Conservation (phyloP, 371 early-diverging fungal genomes). For the Batrachochytrium dendrobatidis region DNA sequence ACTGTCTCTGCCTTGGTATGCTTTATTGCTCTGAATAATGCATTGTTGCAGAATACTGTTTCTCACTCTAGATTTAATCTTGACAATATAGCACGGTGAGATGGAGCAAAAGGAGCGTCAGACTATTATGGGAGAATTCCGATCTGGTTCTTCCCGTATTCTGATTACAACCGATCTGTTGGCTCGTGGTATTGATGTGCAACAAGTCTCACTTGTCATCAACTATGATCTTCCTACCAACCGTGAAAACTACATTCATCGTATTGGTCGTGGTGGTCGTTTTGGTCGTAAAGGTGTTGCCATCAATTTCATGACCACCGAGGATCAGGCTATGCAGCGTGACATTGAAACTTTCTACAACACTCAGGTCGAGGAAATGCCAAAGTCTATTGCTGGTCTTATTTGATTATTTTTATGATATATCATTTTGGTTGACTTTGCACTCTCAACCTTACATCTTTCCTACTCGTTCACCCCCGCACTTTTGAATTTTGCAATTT, state of each 20-base stretch:
- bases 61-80: neutral
- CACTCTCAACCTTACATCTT: neutral
- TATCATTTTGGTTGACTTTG: neutral
- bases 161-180: conserved; percentile 97
- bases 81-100: conserved; percentile 74
- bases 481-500: no score
- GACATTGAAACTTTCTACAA: conserved; percentile 97
- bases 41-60: neutral
- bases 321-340: conserved; percentile 88
- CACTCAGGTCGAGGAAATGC: conserved; percentile 78
- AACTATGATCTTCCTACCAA: conserved; percentile 97
- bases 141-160: conserved; percentile 83
- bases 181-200: conserved; percentile 99
- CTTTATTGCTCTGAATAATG: neutral
- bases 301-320: conserved; percentile 95
- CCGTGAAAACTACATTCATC: conserved; percentile 96
- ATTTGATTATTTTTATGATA: neutral
- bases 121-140: conserved; percentile 96
- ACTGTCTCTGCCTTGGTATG: conserved; percentile 89
- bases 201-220: conserved; percentile 97
- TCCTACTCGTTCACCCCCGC: no score
- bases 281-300: conserved; percentile 99
- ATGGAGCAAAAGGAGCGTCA: conserved; percentile 97
- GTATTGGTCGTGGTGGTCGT: conserved; percentile 98
- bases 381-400: conserved; percentile 28